Evolutionary conservation across 129 eudicot genomes (phyloP).

Genomic region (Ambrosia trifida): DNA sequence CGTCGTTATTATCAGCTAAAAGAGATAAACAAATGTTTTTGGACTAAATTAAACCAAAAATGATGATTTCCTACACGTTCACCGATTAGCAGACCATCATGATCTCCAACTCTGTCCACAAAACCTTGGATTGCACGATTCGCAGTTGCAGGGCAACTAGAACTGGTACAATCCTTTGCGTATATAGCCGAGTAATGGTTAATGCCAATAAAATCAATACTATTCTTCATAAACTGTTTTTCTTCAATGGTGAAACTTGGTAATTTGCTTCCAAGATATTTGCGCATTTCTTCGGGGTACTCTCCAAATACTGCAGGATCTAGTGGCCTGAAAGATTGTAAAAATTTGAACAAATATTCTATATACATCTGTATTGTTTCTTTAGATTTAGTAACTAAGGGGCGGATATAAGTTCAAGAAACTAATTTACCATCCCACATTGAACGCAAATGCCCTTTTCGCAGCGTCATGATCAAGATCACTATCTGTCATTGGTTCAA

Average conservation of each 20-base stretch:
- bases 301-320: conserved; percentile 80
- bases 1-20: neutral
- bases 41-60: neutral
- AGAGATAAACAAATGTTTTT: neutral
- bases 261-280: conserved; percentile 49
- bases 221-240: conserved; percentile 40
- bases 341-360: conserved; percentile 8
- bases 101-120: conserved; percentile 32
- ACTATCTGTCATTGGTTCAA: conserved; percentile 45
- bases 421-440: conserved; percentile 47
- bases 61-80: conserved; percentile 39
- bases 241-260: conserved; percentile 68
- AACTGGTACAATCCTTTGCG: conserved; percentile 59
- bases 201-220: conserved; percentile 72
- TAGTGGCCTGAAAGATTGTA: conserved; percentile 43
- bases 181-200: conserved; percentile 73
- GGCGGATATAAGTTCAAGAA: neutral
- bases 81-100: conserved; percentile 68
- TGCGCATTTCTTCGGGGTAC: conserved; percentile 75
- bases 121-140: conserved; percentile 57
- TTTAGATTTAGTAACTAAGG: neutral
- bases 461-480: conserved; percentile 50
- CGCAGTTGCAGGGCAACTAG: conserved; percentile 40
- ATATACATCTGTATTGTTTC: neutral
- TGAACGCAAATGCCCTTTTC: conserved; percentile 54